Evolutionary conservation across 805 yeast genomes (phyloP), one percentile per base, ranked within the genome.

Genomic region (Starmerella ratchasimensis): DNA sequence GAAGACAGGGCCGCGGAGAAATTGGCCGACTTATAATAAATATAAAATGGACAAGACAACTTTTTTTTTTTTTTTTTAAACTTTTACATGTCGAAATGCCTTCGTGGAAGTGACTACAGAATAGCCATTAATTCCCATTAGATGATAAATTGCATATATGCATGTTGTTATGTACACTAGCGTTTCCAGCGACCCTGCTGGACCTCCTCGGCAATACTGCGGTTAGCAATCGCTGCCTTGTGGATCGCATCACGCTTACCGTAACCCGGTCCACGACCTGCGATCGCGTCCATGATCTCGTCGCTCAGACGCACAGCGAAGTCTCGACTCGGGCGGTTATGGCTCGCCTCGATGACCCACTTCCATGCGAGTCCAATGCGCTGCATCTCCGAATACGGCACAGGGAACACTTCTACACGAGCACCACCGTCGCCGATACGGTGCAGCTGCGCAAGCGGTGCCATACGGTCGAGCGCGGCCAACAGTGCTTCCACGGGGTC

Each of bases 221-320:
- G 78, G 62, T 82, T 84, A 33, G 83, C 74, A 56, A 84, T 75
- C 31, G 96, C 95, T 43, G 72, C 64, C 62, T 77, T 82, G 61
- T 88, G 97, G 67, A 80, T 72, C 53, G 72, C 76, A 37, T 73
- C 71, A 60, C 77, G 74, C 65, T 80, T 84, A 46, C 83, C 96
- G 59, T 73, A 80, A 17, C 90, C 84, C 24, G 84, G 67, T 29
- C 88, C 73, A 52, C 72, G 75, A 36, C 95, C 95, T 50, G 71
- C 73, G 50, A 65, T 67, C 22, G 90, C 90, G 36, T 77, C 65
- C 27, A 82, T 56, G 42, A 90, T 71, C 60, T 90, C 97, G 61
- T 90, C 97, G 27, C 86, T 84, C 32, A 90, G 66, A 53, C 97
- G 72, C 28, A 90, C 96, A 2, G 93, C 65, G 52, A 80, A 80